phyloP scores from a whole-genome alignment of 306 rosid genomes.

The Sphenostylis stenocarpa region DNA sequence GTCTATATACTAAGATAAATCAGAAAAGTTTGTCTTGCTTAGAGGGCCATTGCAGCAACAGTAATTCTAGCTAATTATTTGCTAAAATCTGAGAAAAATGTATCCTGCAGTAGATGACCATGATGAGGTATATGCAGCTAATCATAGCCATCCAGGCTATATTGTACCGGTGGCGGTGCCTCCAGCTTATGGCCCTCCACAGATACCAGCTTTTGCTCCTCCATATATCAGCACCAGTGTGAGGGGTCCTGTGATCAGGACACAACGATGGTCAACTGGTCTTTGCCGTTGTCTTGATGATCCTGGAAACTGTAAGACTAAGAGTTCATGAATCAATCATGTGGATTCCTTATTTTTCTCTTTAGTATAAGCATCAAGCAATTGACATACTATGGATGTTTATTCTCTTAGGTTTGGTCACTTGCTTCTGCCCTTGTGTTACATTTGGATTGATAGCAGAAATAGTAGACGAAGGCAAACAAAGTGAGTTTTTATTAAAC shows the following conservation, averaged over 20 bases:
- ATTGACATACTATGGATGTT: not conserved
- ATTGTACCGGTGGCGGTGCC: not conserved
- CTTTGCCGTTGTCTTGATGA: slow-evolving; percentile 69
- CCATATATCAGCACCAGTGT: slow-evolving; percentile 14
- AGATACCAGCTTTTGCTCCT: slow-evolving; percentile 35
- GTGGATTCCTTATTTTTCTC: not conserved
- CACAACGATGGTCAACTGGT: slow-evolving; percentile 59
- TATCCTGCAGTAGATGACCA: slow-evolving; percentile 41
- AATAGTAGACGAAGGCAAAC: slow-evolving; percentile 50
- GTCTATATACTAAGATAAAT: slow-evolving; percentile 5
- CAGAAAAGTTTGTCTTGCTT: not conserved
- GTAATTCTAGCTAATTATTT: not conserved
- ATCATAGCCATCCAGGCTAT: slow-evolving; percentile 27
- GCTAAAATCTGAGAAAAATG: slow-evolving; percentile 31
- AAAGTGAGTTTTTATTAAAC: slow-evolving; percentile 42
- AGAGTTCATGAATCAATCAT: slow-evolving; percentile 18
- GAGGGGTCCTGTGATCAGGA: not conserved
- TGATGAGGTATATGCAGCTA: slow-evolving; percentile 34
- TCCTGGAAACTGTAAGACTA: slow-evolving; percentile 60
- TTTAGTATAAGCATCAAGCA: not conserved
- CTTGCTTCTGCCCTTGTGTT: slow-evolving; percentile 69
- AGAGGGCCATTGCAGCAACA: not conserved
- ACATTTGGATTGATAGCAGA: slow-evolving; percentile 73
- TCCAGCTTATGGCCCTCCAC: slow-evolving; percentile 37
- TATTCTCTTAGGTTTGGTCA: slow-evolving; percentile 50